Evolutionary conservation across 2,329 filamentous ascomycete genomes (phyloP).

Genomic region (Zymoseptoria ardabiliae): DNA sequence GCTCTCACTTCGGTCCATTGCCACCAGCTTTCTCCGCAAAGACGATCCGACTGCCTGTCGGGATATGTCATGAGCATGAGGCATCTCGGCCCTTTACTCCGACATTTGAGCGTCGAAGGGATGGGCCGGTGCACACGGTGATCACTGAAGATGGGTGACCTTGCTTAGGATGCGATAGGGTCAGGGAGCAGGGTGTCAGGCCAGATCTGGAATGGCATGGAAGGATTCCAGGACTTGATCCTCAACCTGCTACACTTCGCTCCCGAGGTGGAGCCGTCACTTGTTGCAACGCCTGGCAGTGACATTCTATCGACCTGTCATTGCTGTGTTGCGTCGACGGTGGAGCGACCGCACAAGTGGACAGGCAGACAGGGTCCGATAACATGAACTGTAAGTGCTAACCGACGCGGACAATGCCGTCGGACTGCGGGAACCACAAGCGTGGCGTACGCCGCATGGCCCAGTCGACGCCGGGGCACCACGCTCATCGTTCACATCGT

Average conservation of each 20-base stretch:
- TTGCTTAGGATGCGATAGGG: background rate
- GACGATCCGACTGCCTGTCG: background rate
- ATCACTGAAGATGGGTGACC: background rate
- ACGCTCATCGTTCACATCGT: too few relatives aligned
- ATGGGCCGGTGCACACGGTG: background rate
- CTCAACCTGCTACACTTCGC: background rate
- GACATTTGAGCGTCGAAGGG: background rate
- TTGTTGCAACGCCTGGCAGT: background rate
- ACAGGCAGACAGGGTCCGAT: background rate
- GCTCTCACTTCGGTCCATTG: background rate
- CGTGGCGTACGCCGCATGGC: background rate
- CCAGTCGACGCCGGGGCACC: too few relatives aligned
- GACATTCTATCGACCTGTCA: background rate
- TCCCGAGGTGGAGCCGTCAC: background rate
- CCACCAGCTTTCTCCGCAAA: background rate
- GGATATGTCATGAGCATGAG: background rate
- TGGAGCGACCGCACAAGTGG: background rate
- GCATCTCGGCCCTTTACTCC: background rate
- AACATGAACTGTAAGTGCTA: background rate
- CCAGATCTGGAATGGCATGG: background rate
- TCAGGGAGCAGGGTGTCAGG: background rate
- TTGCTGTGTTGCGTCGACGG: background rate
- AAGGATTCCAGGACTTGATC: background rate
- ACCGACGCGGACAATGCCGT: background rate
- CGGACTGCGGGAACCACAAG: background rate